Conservation (phyloP, 2,329 filamentous ascomycete genomes). For the Aspergillus ochraceus region DNA sequence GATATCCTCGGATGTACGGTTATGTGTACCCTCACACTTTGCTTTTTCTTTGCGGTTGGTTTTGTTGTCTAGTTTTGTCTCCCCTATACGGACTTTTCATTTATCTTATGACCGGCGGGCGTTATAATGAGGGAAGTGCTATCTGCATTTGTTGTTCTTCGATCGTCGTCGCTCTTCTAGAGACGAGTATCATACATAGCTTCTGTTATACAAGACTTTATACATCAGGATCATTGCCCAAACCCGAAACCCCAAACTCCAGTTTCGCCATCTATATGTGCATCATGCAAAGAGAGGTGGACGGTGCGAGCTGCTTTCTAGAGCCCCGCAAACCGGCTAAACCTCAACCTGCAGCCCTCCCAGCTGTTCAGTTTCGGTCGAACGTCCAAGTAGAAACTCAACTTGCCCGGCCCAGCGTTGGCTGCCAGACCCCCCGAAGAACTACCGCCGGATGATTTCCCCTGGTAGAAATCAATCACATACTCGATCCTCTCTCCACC, state of each 20-base stretch:
- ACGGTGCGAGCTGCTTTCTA: conserved; percentile 22
- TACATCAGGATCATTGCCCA: conserved; percentile 27
- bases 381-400: conserved; percentile 67
- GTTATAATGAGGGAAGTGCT: conserved; percentile 27
- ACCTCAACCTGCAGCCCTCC: conserved; percentile 61
- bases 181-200: conserved; percentile 36
- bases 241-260: conserved; percentile 25
- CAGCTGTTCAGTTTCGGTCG: conserved; percentile 64
- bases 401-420: conserved; percentile 38
- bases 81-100: background rate
- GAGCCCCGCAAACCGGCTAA: conserved; percentile 48
- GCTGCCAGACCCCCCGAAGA: conserved; percentile 28
- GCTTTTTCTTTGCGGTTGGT: conserved; percentile 1
- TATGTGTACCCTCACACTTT: conserved; percentile 23
- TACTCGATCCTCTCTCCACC: conserved; percentile 77
- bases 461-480: conserved; percentile 96
- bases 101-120: conserved; percentile 11
- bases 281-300: conserved; percentile 2
- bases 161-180: conserved; percentile 11
- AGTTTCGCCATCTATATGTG: conserved; percentile 27
- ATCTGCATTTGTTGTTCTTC: conserved; percentile 21
- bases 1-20: conserved; percentile 36
- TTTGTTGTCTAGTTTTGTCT: conserved; percentile 9
- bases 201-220: conserved; percentile 34
- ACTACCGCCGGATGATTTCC: conserved; percentile 50